Percentiles rank a stretch among this genome's conserved stretches.
phyloP scores from a whole-genome alignment of 768 basidiomycete genomes.

The Pholiota conissans region DNA sequence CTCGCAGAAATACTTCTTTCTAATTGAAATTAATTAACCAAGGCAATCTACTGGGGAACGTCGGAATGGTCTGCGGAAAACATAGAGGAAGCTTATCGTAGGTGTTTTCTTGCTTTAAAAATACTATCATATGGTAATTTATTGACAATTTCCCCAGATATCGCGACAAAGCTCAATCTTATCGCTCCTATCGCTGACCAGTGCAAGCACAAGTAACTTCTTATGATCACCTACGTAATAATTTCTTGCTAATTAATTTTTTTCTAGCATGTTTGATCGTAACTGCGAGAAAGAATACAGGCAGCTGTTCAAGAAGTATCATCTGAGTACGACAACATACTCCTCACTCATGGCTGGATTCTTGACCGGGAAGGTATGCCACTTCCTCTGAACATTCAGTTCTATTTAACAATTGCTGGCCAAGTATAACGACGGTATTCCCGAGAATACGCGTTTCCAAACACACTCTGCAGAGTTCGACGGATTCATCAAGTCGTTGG shows the following conservation, averaged over 20 bases:
- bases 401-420: background rate
- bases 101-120: slow-evolving; percentile 15
- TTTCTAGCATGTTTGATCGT: slow-evolving; percentile 68
- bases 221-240: background rate
- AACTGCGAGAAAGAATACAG: slow-evolving; percentile 81
- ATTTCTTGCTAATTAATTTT: background rate
- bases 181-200: slow-evolving; percentile 75
- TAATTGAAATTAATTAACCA: background rate
- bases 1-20: background rate
- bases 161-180: slow-evolving; percentile 67
- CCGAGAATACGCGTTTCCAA: slow-evolving; percentile 67
- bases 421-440: slow-evolving; percentile 76
- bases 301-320: slow-evolving; percentile 65
- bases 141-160: slow-evolving; percentile 35
- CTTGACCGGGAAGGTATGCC: slow-evolving; percentile 69
- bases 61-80: slow-evolving; percentile 74
- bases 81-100: slow-evolving; percentile 64
- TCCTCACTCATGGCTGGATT: slow-evolving; percentile 70
- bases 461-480: slow-evolving; percentile 55
- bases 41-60: slow-evolving; percentile 71
- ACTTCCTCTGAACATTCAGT: background rate
- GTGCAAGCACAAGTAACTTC: slow-evolving; percentile 60
- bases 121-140: background rate
- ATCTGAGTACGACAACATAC: slow-evolving; percentile 69
- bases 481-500: slow-evolving; percentile 49